phyloP scores from a whole-genome alignment of 805 yeast genomes.

The Candida khao-thaluensis region DNA sequence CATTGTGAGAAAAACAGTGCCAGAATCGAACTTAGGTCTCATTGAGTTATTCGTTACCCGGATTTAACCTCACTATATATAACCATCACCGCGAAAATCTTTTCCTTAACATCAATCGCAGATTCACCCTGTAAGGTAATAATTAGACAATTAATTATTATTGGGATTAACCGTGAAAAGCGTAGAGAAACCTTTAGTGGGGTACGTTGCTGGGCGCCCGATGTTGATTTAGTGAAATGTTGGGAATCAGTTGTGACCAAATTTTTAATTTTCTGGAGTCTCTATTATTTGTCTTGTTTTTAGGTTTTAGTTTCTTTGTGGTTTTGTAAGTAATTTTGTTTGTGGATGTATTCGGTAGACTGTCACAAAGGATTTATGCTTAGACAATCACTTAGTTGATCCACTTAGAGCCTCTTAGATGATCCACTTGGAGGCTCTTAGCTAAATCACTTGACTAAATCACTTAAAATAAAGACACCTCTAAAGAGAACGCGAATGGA shows the following conservation, averaged over 20 bases:
- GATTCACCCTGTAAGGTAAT: slow-evolving; percentile 26
- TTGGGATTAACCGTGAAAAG: slow-evolving; percentile 30
- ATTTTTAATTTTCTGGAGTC: slow-evolving; percentile 16
- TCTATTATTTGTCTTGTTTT: too few relatives aligned
- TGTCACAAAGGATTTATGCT: too few relatives aligned
- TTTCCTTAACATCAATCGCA: slow-evolving; percentile 38
- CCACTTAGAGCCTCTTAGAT: too few relatives aligned
- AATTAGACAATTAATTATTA: slow-evolving; percentile 1
- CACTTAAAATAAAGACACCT: too few relatives aligned
- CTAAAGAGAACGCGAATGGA: slow-evolving; percentile 9
- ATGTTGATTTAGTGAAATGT: slow-evolving; percentile 41
- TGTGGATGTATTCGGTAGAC: too few relatives aligned
- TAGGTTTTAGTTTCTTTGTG: too few relatives aligned
- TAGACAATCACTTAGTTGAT: too few relatives aligned
- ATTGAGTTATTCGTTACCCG: not conserved
- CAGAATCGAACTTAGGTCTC: not conserved
- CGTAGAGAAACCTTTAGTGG: slow-evolving; percentile 40
- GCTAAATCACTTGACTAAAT: too few relatives aligned
- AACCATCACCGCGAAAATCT: not conserved
- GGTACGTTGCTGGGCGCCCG: slow-evolving; percentile 51
- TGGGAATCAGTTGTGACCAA: slow-evolving; percentile 49
- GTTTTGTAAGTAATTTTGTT: too few relatives aligned
- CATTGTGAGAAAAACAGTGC: not conserved
- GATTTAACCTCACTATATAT: not conserved
- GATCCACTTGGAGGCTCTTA: too few relatives aligned